Evolutionary conservation across 108 stramenopile species (phyloP).

Genomic region (Nannochloropsis oceanica): DNA sequence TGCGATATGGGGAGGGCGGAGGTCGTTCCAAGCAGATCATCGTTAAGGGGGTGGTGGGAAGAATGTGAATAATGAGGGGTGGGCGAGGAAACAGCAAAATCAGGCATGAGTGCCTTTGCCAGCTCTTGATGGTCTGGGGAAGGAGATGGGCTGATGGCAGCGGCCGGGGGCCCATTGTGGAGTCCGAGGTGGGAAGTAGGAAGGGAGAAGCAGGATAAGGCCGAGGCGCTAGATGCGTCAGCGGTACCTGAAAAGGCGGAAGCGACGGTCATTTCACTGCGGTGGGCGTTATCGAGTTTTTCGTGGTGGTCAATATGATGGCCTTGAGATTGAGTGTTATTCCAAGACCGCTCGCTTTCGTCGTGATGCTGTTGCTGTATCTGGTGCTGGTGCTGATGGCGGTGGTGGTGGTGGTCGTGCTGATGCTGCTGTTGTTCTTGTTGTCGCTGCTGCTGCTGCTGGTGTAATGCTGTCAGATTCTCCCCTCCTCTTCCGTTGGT

Average conservation of each 20-base stretch:
- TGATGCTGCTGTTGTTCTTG: not conserved
- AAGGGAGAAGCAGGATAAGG: not conserved
- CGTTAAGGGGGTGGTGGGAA: not conserved
- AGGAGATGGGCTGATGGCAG: not conserved
- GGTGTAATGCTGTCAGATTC: not conserved
- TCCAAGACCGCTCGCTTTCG: too few relatives aligned
- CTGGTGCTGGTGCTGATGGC: not conserved
- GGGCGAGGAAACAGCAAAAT: not conserved
- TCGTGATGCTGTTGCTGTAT: too few relatives aligned
- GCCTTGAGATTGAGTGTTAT: too few relatives aligned
- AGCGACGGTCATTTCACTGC: too few relatives aligned
- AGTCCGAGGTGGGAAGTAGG: not conserved
- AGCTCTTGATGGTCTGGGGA: not conserved
- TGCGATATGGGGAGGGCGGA: not conserved
- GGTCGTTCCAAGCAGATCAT: not conserved
- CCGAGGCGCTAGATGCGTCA: too few relatives aligned
- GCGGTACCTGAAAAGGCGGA: too few relatives aligned
- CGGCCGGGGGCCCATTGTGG: not conserved
- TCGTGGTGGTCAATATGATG: too few relatives aligned
- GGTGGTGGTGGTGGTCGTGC: not conserved
- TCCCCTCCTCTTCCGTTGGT: not conserved
- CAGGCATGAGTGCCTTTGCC: not conserved
- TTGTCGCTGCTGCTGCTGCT: not conserved
- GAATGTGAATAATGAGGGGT: not conserved
- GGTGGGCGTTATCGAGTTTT: too few relatives aligned